These are phyloP conservation scores for Hemileia vastatrix DNA, from an alignment of 1,284 basidiomycete species.

Conservation along the genomic window DNA sequence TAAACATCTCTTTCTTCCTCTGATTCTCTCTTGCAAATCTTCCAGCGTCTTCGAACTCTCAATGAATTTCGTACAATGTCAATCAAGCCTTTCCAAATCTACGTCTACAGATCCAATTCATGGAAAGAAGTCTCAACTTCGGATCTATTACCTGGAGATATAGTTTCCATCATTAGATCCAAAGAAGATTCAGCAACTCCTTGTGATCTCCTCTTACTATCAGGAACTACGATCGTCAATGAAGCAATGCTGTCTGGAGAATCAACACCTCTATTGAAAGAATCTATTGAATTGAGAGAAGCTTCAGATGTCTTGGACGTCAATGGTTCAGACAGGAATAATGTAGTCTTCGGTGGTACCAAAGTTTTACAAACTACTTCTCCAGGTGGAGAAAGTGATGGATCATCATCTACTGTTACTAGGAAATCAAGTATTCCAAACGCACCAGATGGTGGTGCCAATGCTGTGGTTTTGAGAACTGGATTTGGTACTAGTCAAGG, in stretches of 20 bases:
- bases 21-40: conserved; percentile 5
- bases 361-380: conserved; percentile 42
- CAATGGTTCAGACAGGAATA: conserved; percentile 41
- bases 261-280: conserved; percentile 42
- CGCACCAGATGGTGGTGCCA: conserved; percentile 80
- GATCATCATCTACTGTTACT: conserved; percentile 7
- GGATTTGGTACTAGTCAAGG: conserved; percentile 93
- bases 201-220: conserved; percentile 36
- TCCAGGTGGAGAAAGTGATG: conserved; percentile 31
- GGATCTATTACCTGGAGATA: conserved; percentile 40
- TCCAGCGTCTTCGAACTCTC: conserved; percentile 41
- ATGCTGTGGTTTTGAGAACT: conserved; percentile 79
- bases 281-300: conserved; percentile 40
- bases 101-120: conserved; percentile 35
- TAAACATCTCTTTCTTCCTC: not conserved
- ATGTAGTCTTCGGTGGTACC: conserved; percentile 43
- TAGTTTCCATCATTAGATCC: no score
- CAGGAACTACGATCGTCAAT: conserved; percentile 32
- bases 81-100: conserved; percentile 40
- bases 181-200: conserved; percentile 42
- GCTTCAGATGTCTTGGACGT: conserved; percentile 37
- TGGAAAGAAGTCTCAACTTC: conserved; percentile 37
- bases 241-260: conserved; percentile 45
- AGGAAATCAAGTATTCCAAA: not conserved
- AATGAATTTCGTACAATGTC: conserved; percentile 45